phyloP scores from a whole-genome alignment of 208 protist species.

The Acanthamoeba royreba region DNA sequence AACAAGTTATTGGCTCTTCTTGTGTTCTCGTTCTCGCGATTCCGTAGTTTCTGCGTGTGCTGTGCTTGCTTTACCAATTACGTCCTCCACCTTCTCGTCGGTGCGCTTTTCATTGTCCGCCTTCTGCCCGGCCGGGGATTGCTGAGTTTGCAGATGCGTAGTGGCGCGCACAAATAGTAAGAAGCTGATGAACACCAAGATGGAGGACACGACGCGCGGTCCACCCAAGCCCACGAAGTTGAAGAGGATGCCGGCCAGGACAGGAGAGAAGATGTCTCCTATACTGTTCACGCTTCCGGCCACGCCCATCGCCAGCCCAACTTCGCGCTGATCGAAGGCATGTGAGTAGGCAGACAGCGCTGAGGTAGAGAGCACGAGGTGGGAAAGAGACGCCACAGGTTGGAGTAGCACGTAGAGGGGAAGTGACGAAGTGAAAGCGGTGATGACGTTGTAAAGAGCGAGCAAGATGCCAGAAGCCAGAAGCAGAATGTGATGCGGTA shows the following conservation, averaged over 20 bases:
- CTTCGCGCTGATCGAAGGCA: background rate
- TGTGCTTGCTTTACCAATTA: too few relatives aligned
- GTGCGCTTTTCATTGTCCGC: too few relatives aligned
- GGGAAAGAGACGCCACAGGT: background rate
- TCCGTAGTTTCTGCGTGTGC: too few relatives aligned
- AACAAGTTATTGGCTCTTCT: too few relatives aligned
- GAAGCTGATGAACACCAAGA: background rate
- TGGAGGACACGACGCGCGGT: background rate
- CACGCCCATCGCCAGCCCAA: slow-evolving; percentile 7
- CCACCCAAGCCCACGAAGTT: background rate
- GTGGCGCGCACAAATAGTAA: background rate
- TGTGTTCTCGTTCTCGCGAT: too few relatives aligned
- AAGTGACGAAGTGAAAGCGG: background rate
- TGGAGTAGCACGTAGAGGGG: background rate
- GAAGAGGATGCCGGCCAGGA: background rate
- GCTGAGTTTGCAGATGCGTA: too few relatives aligned
- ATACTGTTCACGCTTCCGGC: background rate
- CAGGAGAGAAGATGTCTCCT: background rate
- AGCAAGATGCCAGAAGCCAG: background rate
- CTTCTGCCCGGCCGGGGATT: too few relatives aligned
- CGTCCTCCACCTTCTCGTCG: too few relatives aligned
- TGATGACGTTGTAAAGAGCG: background rate
- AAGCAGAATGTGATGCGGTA: background rate
- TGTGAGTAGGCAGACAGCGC: background rate
- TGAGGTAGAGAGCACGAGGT: background rate